phyloP scores from a whole-genome alignment of 2,329 filamentous ascomycete species.

The Aspergillus pseudoglaucus region DNA sequence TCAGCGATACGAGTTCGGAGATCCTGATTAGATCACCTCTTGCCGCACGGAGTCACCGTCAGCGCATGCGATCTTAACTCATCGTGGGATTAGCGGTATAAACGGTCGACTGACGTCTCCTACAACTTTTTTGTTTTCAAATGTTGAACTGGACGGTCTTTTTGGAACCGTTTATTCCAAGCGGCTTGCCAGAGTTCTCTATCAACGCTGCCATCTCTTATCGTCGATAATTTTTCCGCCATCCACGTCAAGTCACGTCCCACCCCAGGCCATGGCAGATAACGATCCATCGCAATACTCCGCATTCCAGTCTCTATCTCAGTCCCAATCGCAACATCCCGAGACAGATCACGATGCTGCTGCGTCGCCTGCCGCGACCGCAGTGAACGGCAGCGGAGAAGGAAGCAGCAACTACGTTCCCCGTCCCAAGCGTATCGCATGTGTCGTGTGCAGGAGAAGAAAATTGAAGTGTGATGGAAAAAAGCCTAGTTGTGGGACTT shows the following conservation, averaged over 20 bases:
- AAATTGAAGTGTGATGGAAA: constrained; percentile 86
- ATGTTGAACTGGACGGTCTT: not conserved
- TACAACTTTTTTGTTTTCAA: not conserved
- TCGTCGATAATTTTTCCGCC: not conserved
- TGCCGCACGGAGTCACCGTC: not conserved
- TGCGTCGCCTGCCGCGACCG: constrained; percentile 24
- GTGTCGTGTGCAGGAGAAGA: constrained; percentile 85
- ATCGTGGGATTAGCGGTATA: not conserved
- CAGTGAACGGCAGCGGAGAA: constrained; percentile 30
- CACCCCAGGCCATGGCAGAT: constrained; percentile 31
- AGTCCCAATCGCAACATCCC: constrained; percentile 4
- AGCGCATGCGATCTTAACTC: not conserved
- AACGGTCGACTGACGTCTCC: not conserved
- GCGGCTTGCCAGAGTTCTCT: not conserved
- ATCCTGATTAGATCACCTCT: not conserved
- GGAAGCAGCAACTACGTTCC: constrained; percentile 53
- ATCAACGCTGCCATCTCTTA: not conserved
- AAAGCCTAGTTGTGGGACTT: constrained; percentile 81
- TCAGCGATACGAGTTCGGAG: not conserved
- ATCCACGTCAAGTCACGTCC: not conserved
- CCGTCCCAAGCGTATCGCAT: constrained; percentile 88
- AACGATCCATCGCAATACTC: constrained; percentile 49
- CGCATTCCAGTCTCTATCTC: constrained; percentile 23
- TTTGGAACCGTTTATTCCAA: not conserved
- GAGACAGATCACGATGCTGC: constrained; percentile 11